Evolutionary conservation across 352 stramenopile species (phyloP).

Genomic region (Saprolegnia diclina): DNA sequence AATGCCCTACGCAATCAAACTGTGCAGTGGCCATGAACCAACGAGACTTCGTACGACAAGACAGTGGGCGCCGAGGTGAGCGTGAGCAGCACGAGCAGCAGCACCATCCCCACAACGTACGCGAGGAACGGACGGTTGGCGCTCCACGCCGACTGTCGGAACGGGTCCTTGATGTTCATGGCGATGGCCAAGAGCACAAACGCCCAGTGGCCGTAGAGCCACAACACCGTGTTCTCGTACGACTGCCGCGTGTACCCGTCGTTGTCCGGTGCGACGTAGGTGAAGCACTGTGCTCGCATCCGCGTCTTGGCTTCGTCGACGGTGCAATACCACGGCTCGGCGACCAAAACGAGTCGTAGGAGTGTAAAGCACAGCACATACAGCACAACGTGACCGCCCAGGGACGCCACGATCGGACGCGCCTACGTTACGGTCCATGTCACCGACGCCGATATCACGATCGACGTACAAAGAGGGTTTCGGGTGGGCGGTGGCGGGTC

Average conservation of each 20-base stretch:
- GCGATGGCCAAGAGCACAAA: conserved; percentile 49
- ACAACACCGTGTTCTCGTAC: conserved; percentile 47
- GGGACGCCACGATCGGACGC: conserved; percentile 41
- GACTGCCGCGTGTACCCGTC: conserved; percentile 39
- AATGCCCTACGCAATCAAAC: conserved; percentile 9
- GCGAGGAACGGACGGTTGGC: conserved; percentile 29
- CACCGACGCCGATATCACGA: no score
- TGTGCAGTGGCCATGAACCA: neutral
- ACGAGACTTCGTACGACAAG: neutral
- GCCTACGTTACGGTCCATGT: conserved; percentile 6
- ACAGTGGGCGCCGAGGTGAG: neutral
- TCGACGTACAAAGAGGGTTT: conserved; percentile 42
- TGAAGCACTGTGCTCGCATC: conserved; percentile 15
- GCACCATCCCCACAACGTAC: neutral
- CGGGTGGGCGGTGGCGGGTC: conserved; percentile 35
- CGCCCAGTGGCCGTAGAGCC: conserved; percentile 51
- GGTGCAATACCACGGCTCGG: conserved; percentile 44
- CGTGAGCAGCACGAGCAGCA: neutral
- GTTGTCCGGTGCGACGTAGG: conserved; percentile 29
- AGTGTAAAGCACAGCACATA: conserved; percentile 46
- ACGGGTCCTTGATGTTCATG: conserved; percentile 52
- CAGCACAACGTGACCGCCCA: conserved; percentile 42
- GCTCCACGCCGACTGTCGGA: conserved; percentile 45
- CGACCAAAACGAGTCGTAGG: conserved; percentile 32
- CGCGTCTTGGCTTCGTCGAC: conserved; percentile 31